Percentiles rank a stretch among this genome's conserved stretches.
These are phyloP conservation scores for Picea glauca DNA, from an alignment of 75 land plant species.

Conservation along the genomic window DNA sequence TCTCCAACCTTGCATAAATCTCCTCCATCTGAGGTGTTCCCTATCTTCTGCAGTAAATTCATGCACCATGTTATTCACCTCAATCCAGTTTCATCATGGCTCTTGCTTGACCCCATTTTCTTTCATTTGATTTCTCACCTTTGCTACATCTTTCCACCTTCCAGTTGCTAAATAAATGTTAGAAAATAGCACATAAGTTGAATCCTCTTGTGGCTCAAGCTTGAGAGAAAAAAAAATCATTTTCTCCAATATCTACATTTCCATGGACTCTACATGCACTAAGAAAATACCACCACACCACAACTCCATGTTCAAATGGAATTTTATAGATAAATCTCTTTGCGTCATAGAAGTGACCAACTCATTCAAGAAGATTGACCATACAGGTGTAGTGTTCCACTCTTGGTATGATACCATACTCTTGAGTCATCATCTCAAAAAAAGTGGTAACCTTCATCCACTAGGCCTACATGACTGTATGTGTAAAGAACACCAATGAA, in stretches of 20 bases:
- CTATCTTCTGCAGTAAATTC: conserved; percentile 19
- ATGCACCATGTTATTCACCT: conserved; percentile 11
- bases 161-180: conserved; percentile 28
- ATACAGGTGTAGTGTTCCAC: conserved; percentile 38
- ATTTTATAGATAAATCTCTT: conserved; percentile 22
- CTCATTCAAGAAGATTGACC: conserved; percentile 32
- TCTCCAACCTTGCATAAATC: no score
- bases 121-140: conserved; percentile 22
- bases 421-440: conserved; percentile 21
- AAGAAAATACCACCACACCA: conserved; percentile 28
- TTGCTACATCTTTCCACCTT: conserved; percentile 22
- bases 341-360: conserved; percentile 23
- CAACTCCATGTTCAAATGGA: conserved; percentile 18
- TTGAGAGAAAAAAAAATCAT: conserved; percentile 12
- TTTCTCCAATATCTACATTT: conserved; percentile 19
- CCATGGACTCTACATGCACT: conserved; percentile 26
- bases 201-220: conserved; percentile 25
- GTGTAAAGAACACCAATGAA: conserved; percentile 33
- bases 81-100: conserved; percentile 25
- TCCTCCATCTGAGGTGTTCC: background rate
- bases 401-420: conserved; percentile 18
- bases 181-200: conserved; percentile 30
- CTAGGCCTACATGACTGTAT: conserved; percentile 30
- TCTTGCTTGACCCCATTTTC: conserved; percentile 22
- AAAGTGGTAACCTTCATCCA: conserved; percentile 17